phyloP scores from a whole-genome alignment of 2,329 filamentous ascomycete species.

The Pseudocercospora crystallina region DNA sequence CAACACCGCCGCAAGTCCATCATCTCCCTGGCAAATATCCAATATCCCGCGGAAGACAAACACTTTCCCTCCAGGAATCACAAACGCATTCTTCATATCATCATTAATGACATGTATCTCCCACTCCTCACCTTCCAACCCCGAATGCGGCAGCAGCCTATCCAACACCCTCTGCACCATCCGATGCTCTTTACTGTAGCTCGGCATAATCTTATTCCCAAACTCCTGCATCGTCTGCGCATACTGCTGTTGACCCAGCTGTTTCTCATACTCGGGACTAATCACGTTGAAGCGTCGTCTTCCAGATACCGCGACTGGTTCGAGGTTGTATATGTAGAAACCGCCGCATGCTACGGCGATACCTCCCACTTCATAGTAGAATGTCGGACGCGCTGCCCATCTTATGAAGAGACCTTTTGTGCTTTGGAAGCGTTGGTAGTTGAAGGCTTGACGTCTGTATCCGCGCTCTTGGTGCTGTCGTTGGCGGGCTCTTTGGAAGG shows the following conservation, averaged over 20 bases:
- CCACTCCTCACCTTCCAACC: conserved; percentile 60
- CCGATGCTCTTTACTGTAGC: conserved; percentile 57
- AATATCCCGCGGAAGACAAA: conserved; percentile 76
- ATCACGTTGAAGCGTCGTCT: conserved; percentile 73
- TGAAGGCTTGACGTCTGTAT: conserved; percentile 29
- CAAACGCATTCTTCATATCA: conserved; percentile 68
- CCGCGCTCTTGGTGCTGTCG: conserved; percentile 15
- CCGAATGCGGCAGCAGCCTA: conserved; percentile 66
- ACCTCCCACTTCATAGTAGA: conserved; percentile 47
- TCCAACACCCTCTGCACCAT: conserved; percentile 65
- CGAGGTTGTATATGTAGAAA: conserved; percentile 69
- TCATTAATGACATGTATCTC: conserved; percentile 75
- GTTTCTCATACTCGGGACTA: conserved; percentile 55
- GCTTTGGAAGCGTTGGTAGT: conserved; percentile 35
- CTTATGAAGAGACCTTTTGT: conserved; percentile 24
- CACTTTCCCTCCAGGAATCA: conserved; percentile 74
- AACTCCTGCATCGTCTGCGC: conserved; percentile 57
- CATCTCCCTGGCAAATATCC: conserved; percentile 64
- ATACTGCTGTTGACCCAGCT: conserved; percentile 56
- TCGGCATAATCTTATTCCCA: conserved; percentile 57
- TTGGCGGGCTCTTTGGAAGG: conserved; percentile 9
- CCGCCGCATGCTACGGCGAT: conserved; percentile 37
- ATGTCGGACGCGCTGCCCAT: conserved; percentile 47
- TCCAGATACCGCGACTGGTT: conserved; percentile 71
- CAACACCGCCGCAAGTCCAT: conserved; percentile 71